Percentiles rank a stretch among this genome's conserved stretches.
These are phyloP conservation scores for Xylaria palmicola DNA, from an alignment of 495 filamentous ascomycete species.

Conservation along the genomic window DNA sequence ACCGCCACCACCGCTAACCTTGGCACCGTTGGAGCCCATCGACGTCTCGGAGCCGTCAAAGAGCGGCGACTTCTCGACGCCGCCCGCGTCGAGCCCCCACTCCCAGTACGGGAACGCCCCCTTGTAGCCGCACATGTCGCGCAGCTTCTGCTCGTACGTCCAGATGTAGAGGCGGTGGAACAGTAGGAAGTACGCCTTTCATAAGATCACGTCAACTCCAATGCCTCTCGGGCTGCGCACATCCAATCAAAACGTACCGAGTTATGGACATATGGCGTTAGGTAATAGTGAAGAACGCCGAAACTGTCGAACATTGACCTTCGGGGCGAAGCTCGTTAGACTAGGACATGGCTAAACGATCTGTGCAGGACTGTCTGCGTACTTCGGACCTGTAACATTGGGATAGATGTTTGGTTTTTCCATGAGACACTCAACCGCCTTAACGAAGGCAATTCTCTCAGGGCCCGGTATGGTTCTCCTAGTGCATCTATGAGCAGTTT, in stretches of 20 bases:
- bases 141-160: constrained; percentile 39
- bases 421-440: constrained; percentile 42
- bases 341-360: background rate
- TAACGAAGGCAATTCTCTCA: constrained; percentile 38
- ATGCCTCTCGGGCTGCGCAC: background rate
- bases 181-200: constrained; percentile 41
- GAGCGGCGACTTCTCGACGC: constrained; percentile 32
- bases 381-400: constrained; percentile 34
- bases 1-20: constrained; percentile 13
- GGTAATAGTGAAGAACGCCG: constrained; percentile 35
- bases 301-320: constrained; percentile 33
- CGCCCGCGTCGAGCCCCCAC: constrained; percentile 39
- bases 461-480: constrained; percentile 41
- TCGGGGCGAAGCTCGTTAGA: background rate
- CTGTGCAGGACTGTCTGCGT: background rate
- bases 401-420: constrained; percentile 29
- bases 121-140: constrained; percentile 36
- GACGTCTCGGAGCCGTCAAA: constrained; percentile 37
- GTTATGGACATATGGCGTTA: constrained; percentile 39
- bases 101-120: constrained; percentile 44
- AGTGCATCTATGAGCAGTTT: background rate
- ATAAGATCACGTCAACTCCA: background rate
- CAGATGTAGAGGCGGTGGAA: constrained; percentile 41
- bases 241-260: constrained; percentile 20
- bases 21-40: constrained; percentile 31